A percentile compares a stretch with the other conserved stretches of the same genome.
Evolutionary conservation across 352 stramenopile species (phyloP).

Genomic region (Globisporangium solare): DNA sequence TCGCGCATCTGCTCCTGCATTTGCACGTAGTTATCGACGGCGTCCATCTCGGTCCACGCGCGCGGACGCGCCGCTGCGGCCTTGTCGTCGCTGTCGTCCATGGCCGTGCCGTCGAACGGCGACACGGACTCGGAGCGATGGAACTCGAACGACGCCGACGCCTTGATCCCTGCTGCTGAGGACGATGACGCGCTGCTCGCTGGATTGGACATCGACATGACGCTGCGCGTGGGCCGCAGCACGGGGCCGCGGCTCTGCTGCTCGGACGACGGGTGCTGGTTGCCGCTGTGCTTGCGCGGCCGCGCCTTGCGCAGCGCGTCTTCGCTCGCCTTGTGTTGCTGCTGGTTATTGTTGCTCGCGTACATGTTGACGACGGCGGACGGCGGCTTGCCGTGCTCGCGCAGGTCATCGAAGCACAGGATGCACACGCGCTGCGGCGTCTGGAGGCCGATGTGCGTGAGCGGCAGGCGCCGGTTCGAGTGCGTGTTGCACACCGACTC

Average conservation of each 20-base stretch:
- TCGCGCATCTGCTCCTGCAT: slow-evolving; percentile 74
- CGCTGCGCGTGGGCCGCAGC: slow-evolving; percentile 12
- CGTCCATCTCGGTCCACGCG: slow-evolving; percentile 61
- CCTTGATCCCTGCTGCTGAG: neutral
- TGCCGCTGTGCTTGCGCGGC: neutral
- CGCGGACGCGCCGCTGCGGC: slow-evolving; percentile 38
- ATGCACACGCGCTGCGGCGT: slow-evolving; percentile 75
- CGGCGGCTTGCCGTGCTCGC: slow-evolving; percentile 64
- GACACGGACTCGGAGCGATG: neutral
- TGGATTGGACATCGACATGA: slow-evolving; percentile 1
- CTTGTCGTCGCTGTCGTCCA: slow-evolving; percentile 7
- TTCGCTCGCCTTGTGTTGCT: too few species aligned
- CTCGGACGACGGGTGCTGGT: slow-evolving; percentile 3
- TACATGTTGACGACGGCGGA: slow-evolving; percentile 72
- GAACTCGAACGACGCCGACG: neutral
- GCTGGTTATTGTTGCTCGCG: neutral
- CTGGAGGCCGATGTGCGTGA: slow-evolving; percentile 56
- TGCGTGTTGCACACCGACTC: slow-evolving; percentile 82
- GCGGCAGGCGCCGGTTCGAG: slow-evolving; percentile 56
- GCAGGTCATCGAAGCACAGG: slow-evolving; percentile 74
- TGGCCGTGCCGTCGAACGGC: slow-evolving; percentile 24
- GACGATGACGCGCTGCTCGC: neutral
- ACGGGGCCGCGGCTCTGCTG: slow-evolving; percentile 15
- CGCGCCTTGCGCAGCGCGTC: too few species aligned
- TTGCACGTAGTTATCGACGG: slow-evolving; percentile 39